Evolutionary conservation across 257 asterid genomes (phyloP).

Genomic region (Scutellaria baicalensis): DNA sequence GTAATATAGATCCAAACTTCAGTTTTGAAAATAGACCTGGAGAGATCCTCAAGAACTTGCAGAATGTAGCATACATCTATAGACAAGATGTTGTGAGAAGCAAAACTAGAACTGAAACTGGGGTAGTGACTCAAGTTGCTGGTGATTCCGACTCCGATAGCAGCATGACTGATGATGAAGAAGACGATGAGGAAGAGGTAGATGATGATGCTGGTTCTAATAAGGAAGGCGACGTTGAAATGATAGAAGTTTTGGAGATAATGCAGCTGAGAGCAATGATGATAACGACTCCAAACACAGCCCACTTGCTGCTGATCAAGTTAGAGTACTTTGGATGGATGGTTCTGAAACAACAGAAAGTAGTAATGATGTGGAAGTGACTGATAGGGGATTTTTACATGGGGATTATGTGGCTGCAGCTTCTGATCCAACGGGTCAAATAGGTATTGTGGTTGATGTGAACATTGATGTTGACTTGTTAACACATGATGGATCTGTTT

Average conservation of each 20-base stretch:
- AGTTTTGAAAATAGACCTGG: conserved; percentile 38
- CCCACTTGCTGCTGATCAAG: conserved; percentile 67
- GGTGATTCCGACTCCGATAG: conserved; percentile 95
- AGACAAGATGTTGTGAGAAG: conserved; percentile 85
- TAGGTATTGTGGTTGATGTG: conserved; percentile 87
- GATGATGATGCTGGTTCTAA: conserved; percentile 29
- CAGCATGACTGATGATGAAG: conserved; percentile 67
- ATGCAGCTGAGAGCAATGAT: conserved; percentile 31
- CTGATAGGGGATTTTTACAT: conserved; percentile 86
- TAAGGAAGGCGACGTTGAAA: conserved; percentile 36
- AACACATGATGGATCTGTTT: conserved; percentile 54
- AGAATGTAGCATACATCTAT: conserved; percentile 55
- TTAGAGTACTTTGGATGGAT: conserved; percentile 87
- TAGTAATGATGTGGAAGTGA: conserved; percentile 50
- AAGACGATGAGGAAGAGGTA: conserved; percentile 43
- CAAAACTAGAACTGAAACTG: conserved; percentile 47
- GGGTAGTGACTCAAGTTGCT: conserved; percentile 86
- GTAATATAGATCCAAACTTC: conserved; percentile 24
- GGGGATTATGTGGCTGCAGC: conserved; percentile 95
- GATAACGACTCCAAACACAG: conserved; percentile 31
- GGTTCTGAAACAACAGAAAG: conserved; percentile 65
- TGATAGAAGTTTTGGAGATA: conserved; percentile 26
- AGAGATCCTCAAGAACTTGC: conserved; percentile 50
- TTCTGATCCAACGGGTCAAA: conserved; percentile 89
- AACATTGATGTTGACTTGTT: conserved; percentile 58